phyloP scores from a whole-genome alignment of 805 yeast genomes.

The Candida chilensis region DNA sequence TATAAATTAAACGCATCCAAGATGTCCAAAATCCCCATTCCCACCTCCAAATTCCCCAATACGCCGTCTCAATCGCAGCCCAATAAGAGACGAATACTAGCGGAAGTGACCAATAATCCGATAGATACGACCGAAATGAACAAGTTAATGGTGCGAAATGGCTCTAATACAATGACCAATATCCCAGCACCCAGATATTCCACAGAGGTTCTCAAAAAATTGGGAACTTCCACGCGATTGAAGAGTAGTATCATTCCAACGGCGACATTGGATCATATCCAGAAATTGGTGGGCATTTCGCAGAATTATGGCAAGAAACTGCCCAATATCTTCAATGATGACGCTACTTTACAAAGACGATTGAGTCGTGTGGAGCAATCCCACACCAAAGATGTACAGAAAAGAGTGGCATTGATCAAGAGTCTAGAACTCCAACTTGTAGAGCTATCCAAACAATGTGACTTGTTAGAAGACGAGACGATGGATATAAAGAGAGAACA shows the following conservation, averaged over 20 bases:
- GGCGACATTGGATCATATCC: slow-evolving; percentile 1
- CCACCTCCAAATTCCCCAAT: slow-evolving; percentile 1
- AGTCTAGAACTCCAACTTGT: slow-evolving; percentile 4
- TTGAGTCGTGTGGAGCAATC: neutral
- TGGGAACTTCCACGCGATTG: neutral
- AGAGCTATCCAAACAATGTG: slow-evolving; percentile 5
- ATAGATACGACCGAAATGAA: no score
- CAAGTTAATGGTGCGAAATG: no score
- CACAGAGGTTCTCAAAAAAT: neutral
- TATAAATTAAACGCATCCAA: neutral
- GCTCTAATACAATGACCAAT: neutral
- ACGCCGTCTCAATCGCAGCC: slow-evolving; percentile 1
- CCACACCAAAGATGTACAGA: neutral
- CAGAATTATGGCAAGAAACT: no score
- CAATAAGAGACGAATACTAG: slow-evolving; percentile 1
- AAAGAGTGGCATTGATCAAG: neutral
- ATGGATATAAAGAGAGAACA: slow-evolving; percentile 5
- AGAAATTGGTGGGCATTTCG: neutral
- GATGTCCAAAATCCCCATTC: slow-evolving; percentile 1
- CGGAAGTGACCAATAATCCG: neutral
- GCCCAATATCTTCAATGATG: no score
- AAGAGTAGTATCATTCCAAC: no score
- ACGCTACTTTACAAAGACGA: neutral
- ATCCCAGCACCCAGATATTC: slow-evolving; percentile 1
- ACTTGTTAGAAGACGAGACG: slow-evolving; percentile 6